Evolutionary conservation across 1,284 basidiomycete genomes (phyloP), one percentile per base, ranked within the genome.

Genomic region (Puccinia horiana): DNA sequence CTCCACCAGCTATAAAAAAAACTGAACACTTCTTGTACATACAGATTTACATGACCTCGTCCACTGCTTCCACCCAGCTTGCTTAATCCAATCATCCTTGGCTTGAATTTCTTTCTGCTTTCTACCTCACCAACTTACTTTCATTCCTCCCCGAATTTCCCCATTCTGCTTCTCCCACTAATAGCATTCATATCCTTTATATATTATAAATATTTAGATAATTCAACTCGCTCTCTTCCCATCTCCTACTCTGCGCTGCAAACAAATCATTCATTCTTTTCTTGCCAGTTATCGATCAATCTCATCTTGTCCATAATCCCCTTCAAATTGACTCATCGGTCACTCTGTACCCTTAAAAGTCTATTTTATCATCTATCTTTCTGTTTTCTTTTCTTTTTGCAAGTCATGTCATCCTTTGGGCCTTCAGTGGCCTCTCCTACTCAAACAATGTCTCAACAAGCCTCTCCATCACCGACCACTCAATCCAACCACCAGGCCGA

Each of bases 71-170:
- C 67, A 70, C 67, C 42, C 42, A 72, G 44, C n/a, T 72, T 72
- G 69, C 69, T 72, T 72, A 44, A 72, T 72, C 69, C 49, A 32
- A 72, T 72, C 44, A 49, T 47, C 69, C 69, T 72, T 47, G 44
- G 42, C 69, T 72, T 72, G 42, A 32, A n/a, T 65, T 65, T 23
- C 63, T 40, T 63, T 37, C 47, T n/a, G 44, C 1, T 14, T 70
- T 44, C 67, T 29, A 70, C n/a, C 26, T 47, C 67, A 70, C 42
- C 44, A 49, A 70, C 44, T 35, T 23, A 58, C 26, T 63, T 37
- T 63, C 35, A 37, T 63, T 37, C 61, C 26, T 54, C 52, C 29
- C 61, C 61, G 14, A 37, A 63, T 2, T 18, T 63, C 37, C 61
- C 1, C 61, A 37, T 37, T 35, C 61, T 63, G 29, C 23, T 63